Percentiles rank a stretch among this genome's conserved stretches.
Evolutionary conservation across 108 stramenopile species (phyloP).

Genomic region (Pseudonitzschia delicatissima): DNA sequence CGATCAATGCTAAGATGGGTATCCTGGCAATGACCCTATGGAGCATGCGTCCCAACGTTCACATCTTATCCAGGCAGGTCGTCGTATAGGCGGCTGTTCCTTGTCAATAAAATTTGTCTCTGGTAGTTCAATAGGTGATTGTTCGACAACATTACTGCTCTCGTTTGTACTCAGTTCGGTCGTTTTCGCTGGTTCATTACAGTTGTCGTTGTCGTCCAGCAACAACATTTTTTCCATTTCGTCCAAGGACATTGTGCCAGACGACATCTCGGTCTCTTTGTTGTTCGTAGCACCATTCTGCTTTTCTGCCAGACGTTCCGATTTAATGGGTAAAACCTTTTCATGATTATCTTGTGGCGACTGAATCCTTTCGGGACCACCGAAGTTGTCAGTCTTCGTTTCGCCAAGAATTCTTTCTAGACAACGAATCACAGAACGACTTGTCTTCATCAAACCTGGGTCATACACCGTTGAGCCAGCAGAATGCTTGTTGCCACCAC

Average conservation of each 20-base stretch:
- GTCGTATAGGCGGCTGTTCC: neutral
- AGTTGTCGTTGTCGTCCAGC: slow-evolving; percentile 2
- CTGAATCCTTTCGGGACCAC: neutral
- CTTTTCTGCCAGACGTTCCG: neutral
- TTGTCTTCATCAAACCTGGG: neutral
- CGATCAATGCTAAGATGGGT: slow-evolving; percentile 18
- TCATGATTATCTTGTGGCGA: neutral
- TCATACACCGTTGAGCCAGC: neutral
- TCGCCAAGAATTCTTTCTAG: slow-evolving; percentile 32
- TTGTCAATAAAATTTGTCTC: neutral
- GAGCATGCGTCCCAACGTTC: slow-evolving; percentile 67
- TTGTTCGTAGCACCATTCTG: neutral
- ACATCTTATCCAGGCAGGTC: slow-evolving; percentile 45
- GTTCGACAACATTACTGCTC: no score
- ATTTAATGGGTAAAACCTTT: no score
- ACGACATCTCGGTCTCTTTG: neutral
- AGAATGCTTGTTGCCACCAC: neutral
- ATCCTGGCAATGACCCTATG: slow-evolving; percentile 57
- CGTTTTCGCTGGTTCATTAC: neutral
- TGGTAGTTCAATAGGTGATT: neutral
- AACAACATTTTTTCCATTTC: slow-evolving; percentile 61
- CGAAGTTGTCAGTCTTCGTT: neutral
- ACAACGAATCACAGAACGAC: slow-evolving; percentile 15
- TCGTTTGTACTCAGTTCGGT: no score
- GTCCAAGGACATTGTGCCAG: slow-evolving; percentile 43